Conservation (phyloP, 2,329 filamentous ascomycete genomes). For the Cryoendolithus antarcticus region DNA sequence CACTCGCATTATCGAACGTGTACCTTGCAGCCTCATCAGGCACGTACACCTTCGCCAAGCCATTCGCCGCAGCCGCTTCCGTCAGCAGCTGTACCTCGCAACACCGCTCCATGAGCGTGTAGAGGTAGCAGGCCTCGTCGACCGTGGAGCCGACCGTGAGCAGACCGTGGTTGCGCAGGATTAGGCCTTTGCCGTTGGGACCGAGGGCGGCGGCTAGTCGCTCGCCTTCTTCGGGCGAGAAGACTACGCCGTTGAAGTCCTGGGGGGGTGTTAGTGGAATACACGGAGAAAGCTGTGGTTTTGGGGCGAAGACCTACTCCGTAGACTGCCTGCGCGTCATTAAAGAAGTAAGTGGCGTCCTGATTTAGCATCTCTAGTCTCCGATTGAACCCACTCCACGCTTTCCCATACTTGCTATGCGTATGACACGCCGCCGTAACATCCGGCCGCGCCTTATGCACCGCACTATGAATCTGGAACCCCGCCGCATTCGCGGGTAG, state of each 20-base stretch:
- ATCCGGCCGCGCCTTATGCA: conserved; percentile 55
- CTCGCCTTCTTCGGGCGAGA: conserved; percentile 51
- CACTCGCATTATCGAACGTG: conserved; percentile 38
- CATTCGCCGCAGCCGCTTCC: conserved; percentile 51
- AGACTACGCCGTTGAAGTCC: conserved; percentile 52
- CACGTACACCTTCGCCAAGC: conserved; percentile 40
- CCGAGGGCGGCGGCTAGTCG: conserved; percentile 53
- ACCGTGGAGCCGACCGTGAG: conserved; percentile 59
- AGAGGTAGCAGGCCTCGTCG: conserved; percentile 61
- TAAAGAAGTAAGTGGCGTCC: conserved; percentile 53
- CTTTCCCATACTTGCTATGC: conserved; percentile 53
- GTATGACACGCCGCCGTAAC: conserved; percentile 61
- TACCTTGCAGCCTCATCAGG: conserved; percentile 44
- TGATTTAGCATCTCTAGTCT: conserved; percentile 60
- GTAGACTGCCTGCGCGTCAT: conserved; percentile 52
- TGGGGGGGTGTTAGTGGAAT: conserved; percentile 9
- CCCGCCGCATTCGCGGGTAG: conserved; percentile 55
- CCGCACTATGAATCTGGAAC: conserved; percentile 56
- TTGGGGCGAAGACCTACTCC: conserved; percentile 5
- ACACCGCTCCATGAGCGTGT: conserved; percentile 54
- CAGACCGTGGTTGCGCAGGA: conserved; percentile 61
- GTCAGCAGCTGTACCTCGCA: conserved; percentile 56
- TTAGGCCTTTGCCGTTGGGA: conserved; percentile 46
- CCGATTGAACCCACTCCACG: conserved; percentile 53
- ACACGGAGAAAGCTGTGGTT: background rate